These are phyloP conservation scores for Phanerodontia chrysosporium DNA, from an alignment of 768 basidiomycete species.

Conservation along the genomic window DNA sequence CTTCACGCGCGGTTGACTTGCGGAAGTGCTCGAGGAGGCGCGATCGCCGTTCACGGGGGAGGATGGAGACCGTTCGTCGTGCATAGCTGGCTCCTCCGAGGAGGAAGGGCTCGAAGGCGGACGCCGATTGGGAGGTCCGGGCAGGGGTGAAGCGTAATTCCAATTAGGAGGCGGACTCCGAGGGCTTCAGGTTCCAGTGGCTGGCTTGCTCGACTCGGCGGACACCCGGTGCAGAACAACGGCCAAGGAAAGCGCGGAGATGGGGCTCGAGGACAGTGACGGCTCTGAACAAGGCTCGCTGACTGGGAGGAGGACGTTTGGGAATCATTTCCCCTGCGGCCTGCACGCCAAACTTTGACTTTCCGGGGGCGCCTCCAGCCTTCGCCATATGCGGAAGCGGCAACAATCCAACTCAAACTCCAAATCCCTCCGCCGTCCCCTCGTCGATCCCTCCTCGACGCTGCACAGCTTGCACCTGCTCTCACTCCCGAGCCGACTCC, in stretches of 20 bases:
- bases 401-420: neutral
- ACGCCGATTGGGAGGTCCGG: neutral
- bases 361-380: slow-evolving; percentile 9
- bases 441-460: neutral
- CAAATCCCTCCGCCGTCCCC: neutral
- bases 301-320: neutral
- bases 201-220: neutral
- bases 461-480: neutral
- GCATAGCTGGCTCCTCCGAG: neutral
- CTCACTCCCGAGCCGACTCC: neutral
- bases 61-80: slow-evolving; percentile 4
- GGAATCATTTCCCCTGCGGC: neutral
- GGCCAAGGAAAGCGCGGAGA: neutral
- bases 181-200: slow-evolving; percentile 13
- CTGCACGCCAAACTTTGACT: slow-evolving; percentile 10
- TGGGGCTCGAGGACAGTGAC: neutral
- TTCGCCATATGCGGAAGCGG: neutral
- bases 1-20: slow-evolving; percentile 9
- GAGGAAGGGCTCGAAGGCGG: neutral
- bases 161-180: slow-evolving; percentile 7
- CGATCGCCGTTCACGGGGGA: slow-evolving; percentile 6
- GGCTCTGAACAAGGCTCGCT: neutral
- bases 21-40: neutral
- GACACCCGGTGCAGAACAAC: neutral
- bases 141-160: neutral